Evolutionary conservation across 257 asterid genomes (phyloP), one percentile per base, ranked within the genome.

Genomic region (Primulina huaijiensis): DNA sequence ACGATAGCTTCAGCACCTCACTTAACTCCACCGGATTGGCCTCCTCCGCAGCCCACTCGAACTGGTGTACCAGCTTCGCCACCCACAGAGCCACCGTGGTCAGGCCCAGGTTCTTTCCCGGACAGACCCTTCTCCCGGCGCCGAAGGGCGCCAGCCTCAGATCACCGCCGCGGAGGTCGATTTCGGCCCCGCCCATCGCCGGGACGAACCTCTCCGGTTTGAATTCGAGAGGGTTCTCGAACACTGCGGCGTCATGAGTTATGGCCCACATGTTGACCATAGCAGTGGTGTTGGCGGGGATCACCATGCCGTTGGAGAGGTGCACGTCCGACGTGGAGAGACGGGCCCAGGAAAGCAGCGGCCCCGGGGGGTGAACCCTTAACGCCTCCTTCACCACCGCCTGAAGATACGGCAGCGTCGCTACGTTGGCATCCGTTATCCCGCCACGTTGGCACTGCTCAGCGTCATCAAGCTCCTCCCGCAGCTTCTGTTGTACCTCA

Each of bases 231-330:
- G 92, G 89, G 9, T 60, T 38, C 0, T 72, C 70, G 88, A 89
- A 86, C 2, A 82, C 72, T 0, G 67, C 33, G 0, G 73, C 6
- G 66, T 86, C 92, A 38, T 84, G 89, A 7, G 89, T 80, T 34
- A 86, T 84, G 53, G 89, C 78, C 92, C 92, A 86, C 87, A 86
- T 82, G 75, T 86, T 86, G 63, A 86, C 89, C 87, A 84, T 82
- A 3, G 89, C 87, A 5, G 89, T 80, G 59, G 89, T 84, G 62
- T 72, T 76, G 0, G 80, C 80, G 5, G 92, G 92, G 20, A 82
- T 79, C 27, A 80, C 80, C 88, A 86, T 85, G 11, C 90, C 90
- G 72, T 82, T 85, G 81, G 81, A 82, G 80, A 86, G 84, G 0
- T 64, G 77, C 72, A 83, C 87, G 29, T 84, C 89, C 0, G 84